phyloP scores from a whole-genome alignment of 2,329 filamentous ascomycete genomes.

The Aspergillus pseudoviridinutans region DNA sequence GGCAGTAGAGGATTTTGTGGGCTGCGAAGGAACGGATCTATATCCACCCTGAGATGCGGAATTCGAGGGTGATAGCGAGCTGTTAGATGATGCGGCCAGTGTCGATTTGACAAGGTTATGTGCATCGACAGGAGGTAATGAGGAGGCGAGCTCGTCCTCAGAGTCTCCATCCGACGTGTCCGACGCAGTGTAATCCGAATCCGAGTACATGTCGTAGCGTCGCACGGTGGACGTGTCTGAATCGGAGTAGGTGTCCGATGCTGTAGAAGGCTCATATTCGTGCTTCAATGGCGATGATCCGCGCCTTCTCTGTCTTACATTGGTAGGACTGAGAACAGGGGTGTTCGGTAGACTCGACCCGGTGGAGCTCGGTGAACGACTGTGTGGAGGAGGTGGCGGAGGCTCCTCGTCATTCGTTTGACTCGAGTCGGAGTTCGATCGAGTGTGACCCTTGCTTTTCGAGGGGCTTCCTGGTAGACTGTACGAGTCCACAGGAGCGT shows the following conservation, averaged over 20 bases:
- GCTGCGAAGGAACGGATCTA: conserved; percentile 48
- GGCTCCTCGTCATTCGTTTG: conserved; percentile 29
- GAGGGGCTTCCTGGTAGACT: conserved; percentile 22
- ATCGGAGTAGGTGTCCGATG: conserved; percentile 57
- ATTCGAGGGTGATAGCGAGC: conserved; percentile 71
- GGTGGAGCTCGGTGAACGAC: conserved; percentile 50
- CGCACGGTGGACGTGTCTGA: conserved; percentile 56
- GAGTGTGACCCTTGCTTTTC: conserved; percentile 23
- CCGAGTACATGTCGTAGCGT: conserved; percentile 46
- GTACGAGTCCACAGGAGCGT: conserved; percentile 19
- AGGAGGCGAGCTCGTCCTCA: conserved; percentile 40
- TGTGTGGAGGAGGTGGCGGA: conserved; percentile 44
- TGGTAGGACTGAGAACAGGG: conserved; percentile 48
- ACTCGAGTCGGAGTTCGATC: conserved; percentile 23
- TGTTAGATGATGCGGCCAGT: conserved; percentile 43
- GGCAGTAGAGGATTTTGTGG: conserved; percentile 49
- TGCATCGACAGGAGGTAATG: conserved; percentile 26
- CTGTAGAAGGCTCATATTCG: conserved; percentile 85
- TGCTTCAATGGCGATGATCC: conserved; percentile 94
- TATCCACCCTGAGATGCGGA: conserved; percentile 75
- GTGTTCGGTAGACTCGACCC: conserved; percentile 42
- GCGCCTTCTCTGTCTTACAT: conserved; percentile 56
- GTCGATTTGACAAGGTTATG: conserved; percentile 41
- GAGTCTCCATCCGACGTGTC: conserved; percentile 55
- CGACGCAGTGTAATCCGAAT: conserved; percentile 46